A percentile compares a stretch with the other conserved stretches of the same genome.
Conservation (phyloP, 352 stramenopile species). For the Phytopythium helicoides region DNA sequence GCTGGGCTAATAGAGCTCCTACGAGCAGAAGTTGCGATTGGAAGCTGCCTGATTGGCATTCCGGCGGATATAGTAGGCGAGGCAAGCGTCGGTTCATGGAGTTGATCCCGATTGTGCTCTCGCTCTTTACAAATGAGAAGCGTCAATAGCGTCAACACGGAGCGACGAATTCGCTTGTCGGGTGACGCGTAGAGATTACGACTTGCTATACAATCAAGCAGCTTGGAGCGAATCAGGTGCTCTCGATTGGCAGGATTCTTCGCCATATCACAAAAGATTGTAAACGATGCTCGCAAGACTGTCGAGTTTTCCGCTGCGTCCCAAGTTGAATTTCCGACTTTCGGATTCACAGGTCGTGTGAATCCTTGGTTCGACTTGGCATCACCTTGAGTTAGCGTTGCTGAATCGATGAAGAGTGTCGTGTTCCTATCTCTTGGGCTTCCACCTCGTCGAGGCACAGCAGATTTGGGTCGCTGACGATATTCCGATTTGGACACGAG, state of each 20-base stretch:
- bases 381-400: too few species aligned
- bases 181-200: conserved; percentile 52
- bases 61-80: not conserved
- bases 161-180: conserved; percentile 57
- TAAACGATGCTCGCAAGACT: conserved; percentile 40
- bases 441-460: too few species aligned
- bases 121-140: conserved; percentile 59
- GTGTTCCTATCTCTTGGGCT: not conserved
- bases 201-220: conserved; percentile 53
- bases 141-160: conserved; percentile 56
- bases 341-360: not conserved
- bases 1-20: not conserved
- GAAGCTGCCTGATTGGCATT: not conserved
- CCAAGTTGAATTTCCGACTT: not conserved
- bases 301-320: conserved; percentile 2
- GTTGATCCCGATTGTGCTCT: conserved; percentile 32
- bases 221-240: conserved; percentile 58
- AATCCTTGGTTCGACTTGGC: too few species aligned
- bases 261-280: conserved; percentile 60
- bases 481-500: too few species aligned
- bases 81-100: not conserved
- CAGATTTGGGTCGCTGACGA: too few species aligned
- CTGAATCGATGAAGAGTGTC: not conserved
- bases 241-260: conserved; percentile 54
- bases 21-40: not conserved